These are phyloP conservation scores for Saksenaea oblongispora DNA, from an alignment of 371 early-diverging fungal species.

Conservation along the genomic window DNA sequence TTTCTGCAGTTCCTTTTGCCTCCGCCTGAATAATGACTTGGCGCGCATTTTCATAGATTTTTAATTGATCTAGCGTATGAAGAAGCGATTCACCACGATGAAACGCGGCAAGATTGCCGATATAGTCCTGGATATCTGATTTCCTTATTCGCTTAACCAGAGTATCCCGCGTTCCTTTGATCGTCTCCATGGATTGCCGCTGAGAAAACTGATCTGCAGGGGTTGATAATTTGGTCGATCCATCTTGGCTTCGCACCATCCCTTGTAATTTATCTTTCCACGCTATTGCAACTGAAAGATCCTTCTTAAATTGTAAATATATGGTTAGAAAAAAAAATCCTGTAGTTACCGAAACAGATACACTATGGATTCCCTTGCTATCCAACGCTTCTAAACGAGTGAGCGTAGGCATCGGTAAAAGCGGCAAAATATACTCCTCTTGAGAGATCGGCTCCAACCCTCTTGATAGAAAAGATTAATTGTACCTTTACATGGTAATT, in stretches of 20 bases:
- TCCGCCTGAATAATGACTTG: constrained; percentile 7
- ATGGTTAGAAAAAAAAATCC: background rate
- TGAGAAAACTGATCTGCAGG: background rate
- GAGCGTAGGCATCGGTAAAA: background rate
- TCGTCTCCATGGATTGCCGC: background rate
- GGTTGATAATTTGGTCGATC: background rate
- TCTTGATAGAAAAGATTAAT: background rate
- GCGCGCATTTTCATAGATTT: constrained; percentile 4
- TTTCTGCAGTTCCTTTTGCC: constrained; percentile 11
- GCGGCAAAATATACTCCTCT: background rate
- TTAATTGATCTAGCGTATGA: constrained; percentile 5
- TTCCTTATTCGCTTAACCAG: background rate
- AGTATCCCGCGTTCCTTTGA: background rate
- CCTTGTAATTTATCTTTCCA: no score
- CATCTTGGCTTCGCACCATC: background rate
- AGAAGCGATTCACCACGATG: constrained; percentile 15
- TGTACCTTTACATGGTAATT: background rate
- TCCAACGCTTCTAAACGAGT: background rate
- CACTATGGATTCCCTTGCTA: constrained; percentile 6
- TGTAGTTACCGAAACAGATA: constrained; percentile 9
- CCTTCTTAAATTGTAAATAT: background rate
- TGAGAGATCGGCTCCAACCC: background rate
- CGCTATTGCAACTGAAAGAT: no score
- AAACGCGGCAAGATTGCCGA: constrained; percentile 14
- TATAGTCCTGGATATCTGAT: constrained; percentile 10